Evolutionary conservation across 2,329 filamentous ascomycete species (phyloP), one percentile per base, ranked within the genome.

Genomic region (Exutisphaerella laricina): DNA sequence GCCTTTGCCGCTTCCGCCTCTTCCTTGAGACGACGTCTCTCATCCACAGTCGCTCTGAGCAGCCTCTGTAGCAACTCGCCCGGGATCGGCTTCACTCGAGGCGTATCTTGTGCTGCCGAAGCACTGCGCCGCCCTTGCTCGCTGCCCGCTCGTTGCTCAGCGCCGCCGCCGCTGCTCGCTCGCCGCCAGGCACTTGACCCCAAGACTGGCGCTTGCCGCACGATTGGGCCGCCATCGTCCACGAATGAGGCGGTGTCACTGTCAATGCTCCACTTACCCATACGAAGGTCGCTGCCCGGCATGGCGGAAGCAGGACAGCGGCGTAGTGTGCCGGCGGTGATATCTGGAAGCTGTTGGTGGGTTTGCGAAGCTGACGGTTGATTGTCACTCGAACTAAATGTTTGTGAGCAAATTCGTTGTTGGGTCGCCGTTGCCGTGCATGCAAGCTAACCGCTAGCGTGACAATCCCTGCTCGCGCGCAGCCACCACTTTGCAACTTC

Each of bases 211-310:
- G 21, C 39, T 8, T 41, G 22, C 48, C 49, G 52, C 21, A 55
- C 41, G 8, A 51, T 54, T 2, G 54, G 51, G 36, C 49, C 51
- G 28, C 55, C 43, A 44, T 59, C 57, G 45, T 60, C 58, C 14
- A 59, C 48, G 30, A 43, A 57, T 6, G 55, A 58, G 22, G 46
- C 50, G 22, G 45, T n/a, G 18, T 39, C 37, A 32, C 46, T 50
- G 13, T 36, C 37, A 14, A 43, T 23, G 10, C 44, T 42, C 48
- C 48, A 51, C 16, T 18, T 21, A n/a, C 33, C 33, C 13, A 16
- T 12, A 23, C 17, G 23, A n/a, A 7, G 12, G 16, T 21, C 21
- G 7, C n/a, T n/a, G n/a, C n/a, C n/a, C n/a, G n/a, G n/a, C n/a
- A n/a, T n/a, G n/a, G n/a, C n/a, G n/a, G n/a, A n/a, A n/a, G n/a